A percentile compares a stretch with the other conserved stretches of the same genome.
phyloP scores from a whole-genome alignment of 768 basidiomycete genomes.

The Pleurotus sapidus region DNA sequence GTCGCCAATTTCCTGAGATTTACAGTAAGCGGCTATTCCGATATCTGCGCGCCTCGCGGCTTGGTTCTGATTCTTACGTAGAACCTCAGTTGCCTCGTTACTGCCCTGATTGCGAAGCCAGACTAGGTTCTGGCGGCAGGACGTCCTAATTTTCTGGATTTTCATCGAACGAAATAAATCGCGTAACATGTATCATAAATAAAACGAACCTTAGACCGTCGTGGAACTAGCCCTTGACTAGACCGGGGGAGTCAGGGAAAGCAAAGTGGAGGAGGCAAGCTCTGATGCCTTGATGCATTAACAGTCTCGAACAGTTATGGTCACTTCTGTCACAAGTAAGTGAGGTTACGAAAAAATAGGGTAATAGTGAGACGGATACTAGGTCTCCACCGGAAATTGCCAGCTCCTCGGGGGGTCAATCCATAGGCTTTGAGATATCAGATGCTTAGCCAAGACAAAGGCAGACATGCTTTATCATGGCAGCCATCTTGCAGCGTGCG shows the following conservation, averaged over 20 bases:
- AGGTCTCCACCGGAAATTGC: constrained; percentile 4
- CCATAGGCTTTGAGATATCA: not conserved
- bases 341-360: not conserved
- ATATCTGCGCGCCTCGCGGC: no score
- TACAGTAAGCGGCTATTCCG: constrained; percentile 47
- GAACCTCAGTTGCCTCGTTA: not conserved
- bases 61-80: not conserved
- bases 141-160: not conserved
- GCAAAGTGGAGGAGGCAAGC: no score
- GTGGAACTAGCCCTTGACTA: no score
- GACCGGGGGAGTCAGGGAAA: no score
- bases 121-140: not conserved
- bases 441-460: constrained; percentile 5
- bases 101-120: constrained; percentile 6
- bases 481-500: constrained; percentile 4
- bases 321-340: no score
- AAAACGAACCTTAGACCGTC: not conserved
- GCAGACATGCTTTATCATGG: constrained; percentile 2
- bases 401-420: not conserved
- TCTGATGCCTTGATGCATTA: no score
- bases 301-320: no score
- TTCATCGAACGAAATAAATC: no score
- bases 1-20: constrained; percentile 69
- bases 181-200: no score
- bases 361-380: not conserved